Conservation (phyloP, 768 basidiomycete genomes). For the Tremella yokohamensis region DNA sequence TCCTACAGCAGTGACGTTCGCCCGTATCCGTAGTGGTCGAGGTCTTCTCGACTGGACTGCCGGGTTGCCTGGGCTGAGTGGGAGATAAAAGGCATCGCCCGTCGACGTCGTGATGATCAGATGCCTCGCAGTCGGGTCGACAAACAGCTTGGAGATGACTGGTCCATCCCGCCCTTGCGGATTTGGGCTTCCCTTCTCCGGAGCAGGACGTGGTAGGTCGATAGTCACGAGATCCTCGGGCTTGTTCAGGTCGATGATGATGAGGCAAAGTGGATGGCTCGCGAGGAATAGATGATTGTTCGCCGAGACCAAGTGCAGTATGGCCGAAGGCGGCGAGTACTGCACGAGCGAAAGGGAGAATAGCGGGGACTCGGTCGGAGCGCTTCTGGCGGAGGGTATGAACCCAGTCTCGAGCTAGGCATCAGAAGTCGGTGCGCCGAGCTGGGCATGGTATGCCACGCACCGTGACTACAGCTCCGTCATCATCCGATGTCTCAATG, state of each 20-base stretch:
- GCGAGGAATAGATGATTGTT: conserved; percentile 86
- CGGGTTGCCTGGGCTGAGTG: conserved; percentile 49
- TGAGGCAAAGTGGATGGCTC: conserved; percentile 67
- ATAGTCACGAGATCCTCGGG: conserved; percentile 71
- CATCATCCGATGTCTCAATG: conserved; percentile 4
- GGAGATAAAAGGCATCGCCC: conserved; percentile 93
- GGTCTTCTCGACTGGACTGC: conserved; percentile 63
- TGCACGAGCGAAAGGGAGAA: conserved; percentile 61
- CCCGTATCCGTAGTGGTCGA: conserved; percentile 70
- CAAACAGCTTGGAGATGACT: conserved; percentile 73
- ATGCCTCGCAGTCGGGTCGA: conserved; percentile 90
- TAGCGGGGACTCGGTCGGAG: conserved; percentile 29
- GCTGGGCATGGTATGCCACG: too few relatives aligned
- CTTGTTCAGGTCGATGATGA: conserved; percentile 83
- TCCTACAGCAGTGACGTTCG: conserved; percentile 83
- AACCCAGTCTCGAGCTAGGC: conserved; percentile 51
- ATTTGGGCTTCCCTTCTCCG: conserved; percentile 54
- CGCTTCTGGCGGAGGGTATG: conserved; percentile 40
- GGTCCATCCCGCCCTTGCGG: conserved; percentile 52
- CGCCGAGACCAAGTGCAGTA: conserved; percentile 75
- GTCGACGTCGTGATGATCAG: conserved; percentile 77
- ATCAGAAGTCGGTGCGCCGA: too few relatives aligned
- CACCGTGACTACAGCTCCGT: too few relatives aligned
- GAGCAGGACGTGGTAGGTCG: conserved; percentile 65
- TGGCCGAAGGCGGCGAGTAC: conserved; percentile 77